These are phyloP conservation scores for Calonectria honghensis DNA, from an alignment of 2,329 filamentous ascomycete genomes.

Conservation along the genomic window DNA sequence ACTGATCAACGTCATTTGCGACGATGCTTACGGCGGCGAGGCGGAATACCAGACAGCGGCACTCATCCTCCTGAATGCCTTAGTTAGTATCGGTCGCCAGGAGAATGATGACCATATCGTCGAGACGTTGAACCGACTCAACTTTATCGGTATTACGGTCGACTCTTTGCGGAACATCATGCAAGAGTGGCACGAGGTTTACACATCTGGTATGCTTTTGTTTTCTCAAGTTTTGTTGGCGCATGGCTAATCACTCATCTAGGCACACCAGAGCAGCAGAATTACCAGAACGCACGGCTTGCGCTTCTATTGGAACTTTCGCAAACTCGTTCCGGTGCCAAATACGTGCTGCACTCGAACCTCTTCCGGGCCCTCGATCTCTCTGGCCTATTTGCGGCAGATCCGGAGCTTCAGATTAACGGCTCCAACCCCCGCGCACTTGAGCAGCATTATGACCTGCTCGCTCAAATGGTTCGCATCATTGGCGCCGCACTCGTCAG, in stretches of 20 bases:
- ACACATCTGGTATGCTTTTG: slow-evolving; percentile 70
- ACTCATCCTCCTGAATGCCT: slow-evolving; percentile 85
- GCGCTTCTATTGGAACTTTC: slow-evolving; percentile 89
- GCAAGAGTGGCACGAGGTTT: slow-evolving; percentile 79
- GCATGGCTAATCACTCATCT: slow-evolving; percentile 45
- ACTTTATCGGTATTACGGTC: slow-evolving; percentile 92
- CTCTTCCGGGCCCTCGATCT: slow-evolving; percentile 88
- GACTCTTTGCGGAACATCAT: slow-evolving; percentile 89
- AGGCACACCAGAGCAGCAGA: slow-evolving; percentile 66
- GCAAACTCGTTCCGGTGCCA: slow-evolving; percentile 89
- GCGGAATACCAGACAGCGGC: slow-evolving; percentile 89
- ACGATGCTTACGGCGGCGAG: slow-evolving; percentile 92
- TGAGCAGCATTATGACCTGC: slow-evolving; percentile 87
- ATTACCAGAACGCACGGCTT: slow-evolving; percentile 82
- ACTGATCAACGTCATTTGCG: slow-evolving; percentile 90
- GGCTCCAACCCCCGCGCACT: slow-evolving; percentile 82
- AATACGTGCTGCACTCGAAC: slow-evolving; percentile 90
- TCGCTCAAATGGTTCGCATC: slow-evolving; percentile 87
- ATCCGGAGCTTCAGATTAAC: slow-evolving; percentile 93
- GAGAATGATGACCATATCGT: slow-evolving; percentile 85
- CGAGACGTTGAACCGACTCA: slow-evolving; percentile 87
- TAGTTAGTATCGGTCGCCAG: slow-evolving; percentile 83
- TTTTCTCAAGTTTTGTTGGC: neutral
- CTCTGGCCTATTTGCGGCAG: slow-evolving; percentile 90
- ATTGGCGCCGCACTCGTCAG: slow-evolving; percentile 88